Evolutionary conservation across 2,329 filamentous ascomycete species (phyloP), one percentile per base, ranked within the genome.

Genomic region (Metarhizium brunneum): DNA sequence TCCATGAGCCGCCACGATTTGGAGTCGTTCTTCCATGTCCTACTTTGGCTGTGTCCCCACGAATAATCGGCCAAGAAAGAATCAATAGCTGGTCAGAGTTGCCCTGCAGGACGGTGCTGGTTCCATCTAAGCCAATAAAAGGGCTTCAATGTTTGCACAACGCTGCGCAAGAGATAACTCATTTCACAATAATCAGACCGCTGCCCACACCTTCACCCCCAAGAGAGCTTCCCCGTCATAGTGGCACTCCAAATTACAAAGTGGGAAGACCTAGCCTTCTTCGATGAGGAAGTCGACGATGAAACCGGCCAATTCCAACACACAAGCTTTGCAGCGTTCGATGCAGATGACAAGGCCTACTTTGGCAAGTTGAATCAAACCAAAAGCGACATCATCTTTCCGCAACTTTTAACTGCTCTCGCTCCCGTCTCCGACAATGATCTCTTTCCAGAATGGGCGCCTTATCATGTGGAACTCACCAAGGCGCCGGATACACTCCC

Each of bases 291-390:
- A 20, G 35, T 42, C 1, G 48, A 55, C 35, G 38, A 18, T 16
- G 54, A 55, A 14, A 51, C 38, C 16, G 35, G 48, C 20, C 45
- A 50, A 35, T 50, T 50, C 48, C 35, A 35, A 47, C 36, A 55
- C 47, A 52, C 54, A 13, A 55, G 20, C 16, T 55, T 55, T 40
- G 54, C 49, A 47, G 40, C 40, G 8, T 25, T 52, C n/a, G 54
- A 55, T 20, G 36, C 36, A 51, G 40, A 55, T 29, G 54, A 52
- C 54, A 48, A 14, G 1, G 40, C 49, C 14, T 55, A 55, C 32
- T 52, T 47, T 36, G 54, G 54, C 36, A 52, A 45, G 40, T 35
- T 52, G 47, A 50, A 32, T 5, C 5, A 50, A 50, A 8, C 25
- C 25, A 32, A 50, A 35, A 35, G 25, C 7, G 16, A 36, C 47